Conservation (phyloP, 2,329 filamentous ascomycete species). For the Ceratocystis ficicola region DNA sequence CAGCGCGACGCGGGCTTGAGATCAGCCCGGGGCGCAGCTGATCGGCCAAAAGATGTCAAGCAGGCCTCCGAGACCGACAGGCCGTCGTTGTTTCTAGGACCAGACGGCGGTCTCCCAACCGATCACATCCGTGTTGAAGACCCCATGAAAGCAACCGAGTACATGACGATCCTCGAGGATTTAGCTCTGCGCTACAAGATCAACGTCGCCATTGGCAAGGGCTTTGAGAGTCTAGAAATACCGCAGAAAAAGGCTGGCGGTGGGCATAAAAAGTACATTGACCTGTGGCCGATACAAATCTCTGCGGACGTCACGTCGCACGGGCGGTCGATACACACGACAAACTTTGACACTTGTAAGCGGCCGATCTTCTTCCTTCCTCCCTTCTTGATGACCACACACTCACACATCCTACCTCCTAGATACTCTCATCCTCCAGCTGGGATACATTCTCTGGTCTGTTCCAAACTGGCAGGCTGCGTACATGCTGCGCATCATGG, state of each 20-base stretch:
- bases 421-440: conserved; percentile 70
- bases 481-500: conserved; percentile 62
- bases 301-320: conserved; percentile 66
- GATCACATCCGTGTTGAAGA: conserved; percentile 56
- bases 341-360: conserved; percentile 82
- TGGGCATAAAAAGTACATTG: conserved; percentile 60
- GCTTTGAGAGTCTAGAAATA: conserved; percentile 64
- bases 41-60: background rate
- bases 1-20: background rate
- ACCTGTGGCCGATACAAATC: conserved; percentile 90
- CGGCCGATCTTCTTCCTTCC: conserved; percentile 8
- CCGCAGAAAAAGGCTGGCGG: conserved; percentile 45
- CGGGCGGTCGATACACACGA: conserved; percentile 58
- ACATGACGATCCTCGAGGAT: conserved; percentile 74
- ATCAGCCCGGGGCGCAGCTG: background rate
- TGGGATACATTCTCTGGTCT: conserved; percentile 73
- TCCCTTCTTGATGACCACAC: background rate
- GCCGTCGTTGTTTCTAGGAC: too few relatives aligned
- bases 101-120: conserved; percentile 50
- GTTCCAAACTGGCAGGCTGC: conserved; percentile 67
- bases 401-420: conserved; percentile 21
- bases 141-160: conserved; percentile 58
- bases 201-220: conserved; percentile 74
- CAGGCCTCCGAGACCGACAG: too few relatives aligned
- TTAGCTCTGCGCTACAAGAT: conserved; percentile 64